These are phyloP conservation scores for Quercus suber DNA, from an alignment of 306 rosid species.

Conservation along the genomic window DNA sequence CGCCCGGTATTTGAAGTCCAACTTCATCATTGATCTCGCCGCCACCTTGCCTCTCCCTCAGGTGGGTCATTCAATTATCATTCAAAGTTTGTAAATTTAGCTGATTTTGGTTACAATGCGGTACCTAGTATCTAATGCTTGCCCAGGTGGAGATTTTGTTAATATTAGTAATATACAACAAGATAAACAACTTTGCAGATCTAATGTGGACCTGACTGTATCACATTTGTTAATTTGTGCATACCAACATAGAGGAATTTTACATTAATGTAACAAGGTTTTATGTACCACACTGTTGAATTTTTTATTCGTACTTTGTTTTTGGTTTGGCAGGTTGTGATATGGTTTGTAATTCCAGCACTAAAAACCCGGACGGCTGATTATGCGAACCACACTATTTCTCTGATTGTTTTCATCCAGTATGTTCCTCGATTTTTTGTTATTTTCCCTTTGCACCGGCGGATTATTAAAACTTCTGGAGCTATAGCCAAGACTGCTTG, in stretches of 20 bases:
- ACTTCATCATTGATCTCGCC: constrained; percentile 67
- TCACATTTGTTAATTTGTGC: no score
- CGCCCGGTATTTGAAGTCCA: constrained; percentile 46
- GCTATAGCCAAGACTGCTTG: constrained; percentile 74
- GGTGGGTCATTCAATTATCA: constrained; percentile 28
- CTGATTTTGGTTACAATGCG: neutral
- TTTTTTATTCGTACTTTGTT: neutral
- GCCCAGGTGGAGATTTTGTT: no score
- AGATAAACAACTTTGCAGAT: no score
- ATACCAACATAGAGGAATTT: no score
- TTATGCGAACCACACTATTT: constrained; percentile 66
- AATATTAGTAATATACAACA: no score
- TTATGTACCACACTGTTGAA: no score
- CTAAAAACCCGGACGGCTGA: constrained; percentile 48
- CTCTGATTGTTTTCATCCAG: constrained; percentile 78
- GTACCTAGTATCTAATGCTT: no score
- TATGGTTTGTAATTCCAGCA: constrained; percentile 80
- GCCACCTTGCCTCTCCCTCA: constrained; percentile 84
- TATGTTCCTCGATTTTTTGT: constrained; percentile 69
- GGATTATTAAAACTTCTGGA: constrained; percentile 72
- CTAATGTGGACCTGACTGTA: no score
- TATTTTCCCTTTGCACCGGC: constrained; percentile 66
- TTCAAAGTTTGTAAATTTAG: accelerated
- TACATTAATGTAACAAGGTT: no score
- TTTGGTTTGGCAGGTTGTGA: constrained; percentile 51